Percentiles rank a stretch among this genome's conserved stretches.
phyloP scores from a whole-genome alignment of 2,329 filamentous ascomycete genomes.

The Claviceps maximensis region DNA sequence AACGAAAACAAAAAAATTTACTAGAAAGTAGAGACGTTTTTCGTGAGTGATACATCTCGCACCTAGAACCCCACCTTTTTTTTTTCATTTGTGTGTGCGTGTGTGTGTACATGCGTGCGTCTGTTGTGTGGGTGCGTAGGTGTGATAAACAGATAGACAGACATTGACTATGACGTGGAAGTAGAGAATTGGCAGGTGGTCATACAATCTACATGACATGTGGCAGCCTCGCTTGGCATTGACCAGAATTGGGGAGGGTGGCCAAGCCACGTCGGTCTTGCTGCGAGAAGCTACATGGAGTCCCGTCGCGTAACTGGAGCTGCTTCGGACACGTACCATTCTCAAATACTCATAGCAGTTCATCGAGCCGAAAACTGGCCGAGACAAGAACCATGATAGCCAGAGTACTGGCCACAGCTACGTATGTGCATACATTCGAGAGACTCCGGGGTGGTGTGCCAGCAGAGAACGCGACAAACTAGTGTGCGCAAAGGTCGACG shows the following conservation, averaged over 20 bases:
- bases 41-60: too few relatives aligned
- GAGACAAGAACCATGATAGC: not conserved
- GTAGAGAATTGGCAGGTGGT: too few relatives aligned
- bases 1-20: not conserved
- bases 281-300: not conserved
- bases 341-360: not conserved
- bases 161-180: too few relatives aligned
- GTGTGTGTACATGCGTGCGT: too few relatives aligned
- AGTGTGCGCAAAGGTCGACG: not conserved
- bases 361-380: not conserved
- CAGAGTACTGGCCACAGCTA: too few relatives aligned
- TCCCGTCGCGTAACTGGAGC: not conserved
- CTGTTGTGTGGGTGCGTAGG: too few relatives aligned
- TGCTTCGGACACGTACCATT: not conserved
- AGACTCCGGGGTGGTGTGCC: too few relatives aligned
- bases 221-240: not conserved
- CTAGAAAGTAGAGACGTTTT: not conserved
- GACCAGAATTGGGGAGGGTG: not conserved
- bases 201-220: too few relatives aligned
- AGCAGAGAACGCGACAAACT: not conserved
- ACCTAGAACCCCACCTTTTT: too few relatives aligned
- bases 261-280: not conserved
- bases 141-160: not conserved
- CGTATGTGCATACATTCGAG: too few relatives aligned
- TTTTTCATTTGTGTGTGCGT: too few relatives aligned